Evolutionary conservation across 2,329 filamentous ascomycete genomes (phyloP), one percentile per base, ranked within the genome.

Genomic region (Cyphellophora europaea): DNA sequence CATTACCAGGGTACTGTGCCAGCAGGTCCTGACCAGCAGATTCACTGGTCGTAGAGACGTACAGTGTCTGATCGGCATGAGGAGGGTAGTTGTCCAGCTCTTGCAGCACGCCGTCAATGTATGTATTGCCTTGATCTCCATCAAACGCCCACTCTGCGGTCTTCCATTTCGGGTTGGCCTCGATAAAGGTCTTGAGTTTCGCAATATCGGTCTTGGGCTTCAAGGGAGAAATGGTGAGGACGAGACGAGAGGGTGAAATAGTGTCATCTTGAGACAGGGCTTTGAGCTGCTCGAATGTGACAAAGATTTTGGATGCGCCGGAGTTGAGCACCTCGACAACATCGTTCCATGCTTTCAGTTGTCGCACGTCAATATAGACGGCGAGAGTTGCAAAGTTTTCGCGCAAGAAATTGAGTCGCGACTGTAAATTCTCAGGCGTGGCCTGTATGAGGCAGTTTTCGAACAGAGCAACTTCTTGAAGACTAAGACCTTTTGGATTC

Each of bases 281-380:
- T 27, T 67, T 65, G 35, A 93, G 65, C 54, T 86, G 81, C 37
- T 77, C 69, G 31, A 78, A 72, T 12, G 72, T 72, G 33, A 94
- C 82, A 56, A 96, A 91, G 43, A 91, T 80, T 55, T 81, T 91
- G 34, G 78, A 74, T 5, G 87, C 86, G 40, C 91, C 91, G 44
- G 78, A 74, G 56, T 98, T 84, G 37, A 98, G 75, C 21, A 96
- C 70, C 30, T 82, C 73, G 35, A 89, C 63, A 21, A 96, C 67
- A 44, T 93, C 82, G 47, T 87, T 80, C 36, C 67, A 65, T 8
- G 77, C 77, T 19, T 72, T 58, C 25, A 96, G 68, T 14, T 63
- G 62, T 4, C 82, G 80, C 33, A 79, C 86, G 50, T 94, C 85
- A 47, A 94, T 73, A 56, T 82, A 87, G 45, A 83, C 73, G 46